Percentiles rank a stretch among this genome's conserved stretches.
Conservation (phyloP, 2,329 filamentous ascomycete species). For the Elsinoe batatas region DNA sequence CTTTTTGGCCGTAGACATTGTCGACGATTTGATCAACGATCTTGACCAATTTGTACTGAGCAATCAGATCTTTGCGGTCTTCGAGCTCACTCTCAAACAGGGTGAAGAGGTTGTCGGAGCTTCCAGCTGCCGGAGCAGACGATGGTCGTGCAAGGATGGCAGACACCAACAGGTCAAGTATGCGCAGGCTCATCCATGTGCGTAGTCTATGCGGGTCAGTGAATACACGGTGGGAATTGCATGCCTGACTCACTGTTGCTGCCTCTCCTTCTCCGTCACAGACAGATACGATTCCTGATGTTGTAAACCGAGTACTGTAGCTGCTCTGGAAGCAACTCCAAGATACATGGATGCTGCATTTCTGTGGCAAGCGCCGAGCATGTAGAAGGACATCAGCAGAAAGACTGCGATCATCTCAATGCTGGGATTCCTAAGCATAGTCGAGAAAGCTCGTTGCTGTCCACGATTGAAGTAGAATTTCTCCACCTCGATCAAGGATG, state of each 20-base stretch:
- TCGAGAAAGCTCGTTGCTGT: conserved; percentile 39
- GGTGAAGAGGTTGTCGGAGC: conserved; percentile 15
- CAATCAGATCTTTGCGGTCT: background rate
- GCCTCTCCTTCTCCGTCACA: conserved; percentile 16
- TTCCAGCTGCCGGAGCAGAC: conserved; percentile 19
- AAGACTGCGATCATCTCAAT: conserved; percentile 44
- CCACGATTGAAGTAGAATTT: conserved; percentile 40
- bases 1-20: background rate
- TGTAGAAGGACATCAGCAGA: conserved; percentile 49
- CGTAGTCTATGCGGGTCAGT: conserved; percentile 26
- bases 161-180: conserved; percentile 39
- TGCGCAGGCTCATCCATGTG: conserved; percentile 39
- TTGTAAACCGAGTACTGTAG: conserved; percentile 49
- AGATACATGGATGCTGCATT: conserved; percentile 56
- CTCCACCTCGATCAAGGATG: conserved; percentile 15
- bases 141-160: conserved; percentile 41
- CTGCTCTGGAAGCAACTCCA: conserved; percentile 48
- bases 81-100: background rate
- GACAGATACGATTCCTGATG: conserved; percentile 16
- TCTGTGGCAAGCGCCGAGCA: conserved; percentile 48
- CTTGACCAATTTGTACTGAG: conserved; percentile 1
- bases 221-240: background rate
- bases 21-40: conserved; percentile 4
- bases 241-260: conserved; percentile 8
- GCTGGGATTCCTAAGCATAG: conserved; percentile 46